Conservation (phyloP, 2,329 filamentous ascomycete genomes). For the Nannizzia gypsea region DNA sequence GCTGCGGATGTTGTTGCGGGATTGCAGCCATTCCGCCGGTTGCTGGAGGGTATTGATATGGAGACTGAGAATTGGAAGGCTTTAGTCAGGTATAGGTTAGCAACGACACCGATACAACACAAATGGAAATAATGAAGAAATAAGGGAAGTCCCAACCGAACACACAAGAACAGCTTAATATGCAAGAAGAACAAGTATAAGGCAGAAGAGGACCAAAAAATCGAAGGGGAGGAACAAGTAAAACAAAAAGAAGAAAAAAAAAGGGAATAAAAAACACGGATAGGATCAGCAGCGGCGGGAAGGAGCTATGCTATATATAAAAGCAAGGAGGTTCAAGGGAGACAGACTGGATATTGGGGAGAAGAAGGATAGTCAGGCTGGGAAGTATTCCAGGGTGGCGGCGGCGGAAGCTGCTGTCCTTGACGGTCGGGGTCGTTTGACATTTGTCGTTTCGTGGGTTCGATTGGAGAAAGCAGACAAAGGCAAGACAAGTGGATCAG, state of each 20-base stretch:
- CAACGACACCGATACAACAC: constrained; percentile 8
- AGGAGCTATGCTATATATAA: neutral
- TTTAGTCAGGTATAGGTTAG: constrained; percentile 19
- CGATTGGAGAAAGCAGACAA: constrained; percentile 3
- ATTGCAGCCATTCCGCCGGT: constrained; percentile 33
- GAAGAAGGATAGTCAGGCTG: constrained; percentile 28
- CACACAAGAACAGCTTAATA: neutral
- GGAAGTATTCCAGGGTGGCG: constrained; percentile 30
- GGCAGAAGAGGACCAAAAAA: constrained; percentile 4
- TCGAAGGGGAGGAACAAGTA: neutral
- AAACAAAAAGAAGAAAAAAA: neutral
- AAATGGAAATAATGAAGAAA: neutral
- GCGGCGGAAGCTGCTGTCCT: constrained; percentile 33
- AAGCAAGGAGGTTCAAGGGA: constrained; percentile 6
- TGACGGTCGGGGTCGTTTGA: constrained; percentile 35
- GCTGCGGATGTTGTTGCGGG: constrained; percentile 28
- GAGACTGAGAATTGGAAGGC: constrained; percentile 11
- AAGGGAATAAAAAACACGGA: neutral
- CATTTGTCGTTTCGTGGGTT: constrained; percentile 23
- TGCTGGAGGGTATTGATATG: constrained; percentile 26
- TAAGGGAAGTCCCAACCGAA: neutral
- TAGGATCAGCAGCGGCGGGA: constrained; percentile 2
- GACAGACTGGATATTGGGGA: constrained; percentile 23
- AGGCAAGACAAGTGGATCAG: constrained; percentile 1
- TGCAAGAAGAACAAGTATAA: neutral